A percentile compares a stretch with the other conserved stretches of the same genome.
phyloP scores from a whole-genome alignment of 208 protist genomes.

The Angomonas ambiguus region DNA sequence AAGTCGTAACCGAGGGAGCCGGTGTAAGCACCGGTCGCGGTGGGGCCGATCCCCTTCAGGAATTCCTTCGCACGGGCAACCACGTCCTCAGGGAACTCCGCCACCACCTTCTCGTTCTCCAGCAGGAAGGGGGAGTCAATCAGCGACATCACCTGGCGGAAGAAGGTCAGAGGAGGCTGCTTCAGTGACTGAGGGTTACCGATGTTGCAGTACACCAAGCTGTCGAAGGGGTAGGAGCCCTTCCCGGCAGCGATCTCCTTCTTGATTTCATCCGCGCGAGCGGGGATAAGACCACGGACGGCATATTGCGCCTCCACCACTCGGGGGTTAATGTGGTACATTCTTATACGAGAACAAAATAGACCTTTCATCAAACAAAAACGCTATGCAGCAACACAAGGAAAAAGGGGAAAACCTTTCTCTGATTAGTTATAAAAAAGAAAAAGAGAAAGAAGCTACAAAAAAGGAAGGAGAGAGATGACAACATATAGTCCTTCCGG shows the following conservation, averaged over 20 bases:
- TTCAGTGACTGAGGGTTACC: slow-evolving; percentile 98
- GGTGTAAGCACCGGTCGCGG: slow-evolving; percentile 94
- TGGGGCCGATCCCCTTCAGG: slow-evolving; percentile 39
- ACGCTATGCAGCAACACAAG: not conserved
- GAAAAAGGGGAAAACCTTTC: not conserved
- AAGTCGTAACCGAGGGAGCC: slow-evolving; percentile 91
- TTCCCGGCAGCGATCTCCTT: slow-evolving; percentile 41
- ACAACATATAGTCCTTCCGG: no score
- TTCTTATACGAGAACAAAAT: not conserved
- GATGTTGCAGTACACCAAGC: slow-evolving; percentile 99
- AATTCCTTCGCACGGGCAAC: slow-evolving; percentile 85
- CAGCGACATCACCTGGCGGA: slow-evolving; percentile 90
- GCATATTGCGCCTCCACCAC: slow-evolving; percentile 82
- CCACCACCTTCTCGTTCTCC: slow-evolving; percentile 35
- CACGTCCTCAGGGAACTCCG: slow-evolving; percentile 83
- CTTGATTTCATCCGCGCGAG: slow-evolving; percentile 76
- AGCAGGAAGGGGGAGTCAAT: slow-evolving; percentile 72
- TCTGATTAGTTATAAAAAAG: not conserved
- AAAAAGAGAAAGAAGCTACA: slow-evolving; percentile 1
- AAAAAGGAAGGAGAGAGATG: slow-evolving; percentile 3
- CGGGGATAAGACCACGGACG: slow-evolving; percentile 83
- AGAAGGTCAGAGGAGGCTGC: slow-evolving; percentile 97
- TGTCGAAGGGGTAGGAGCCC: slow-evolving; percentile 49
- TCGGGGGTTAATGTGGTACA: slow-evolving; percentile 64
- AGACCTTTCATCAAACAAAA: not conserved